Evolutionary conservation across 78 protist genomes (phyloP).

Genomic region (Tieghemostelium lacteum): DNA sequence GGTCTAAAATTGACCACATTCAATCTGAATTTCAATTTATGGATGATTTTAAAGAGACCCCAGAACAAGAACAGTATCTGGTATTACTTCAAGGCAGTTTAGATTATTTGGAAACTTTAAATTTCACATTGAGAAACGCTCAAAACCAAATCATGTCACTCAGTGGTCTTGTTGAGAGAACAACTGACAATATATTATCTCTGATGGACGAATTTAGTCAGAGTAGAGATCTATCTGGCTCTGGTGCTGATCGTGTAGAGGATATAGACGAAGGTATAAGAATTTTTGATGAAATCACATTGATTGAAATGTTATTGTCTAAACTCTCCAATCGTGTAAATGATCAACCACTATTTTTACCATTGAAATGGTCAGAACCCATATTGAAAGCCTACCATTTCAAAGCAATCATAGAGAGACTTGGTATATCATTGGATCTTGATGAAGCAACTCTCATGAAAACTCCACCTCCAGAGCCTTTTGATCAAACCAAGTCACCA

Average conservation of each 20-base stretch:
- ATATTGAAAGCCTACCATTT: slow-evolving; percentile 34
- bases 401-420: slow-evolving; percentile 43
- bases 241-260: slow-evolving; percentile 19
- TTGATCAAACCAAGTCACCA: slow-evolving; percentile 1
- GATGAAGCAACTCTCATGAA: slow-evolving; percentile 12
- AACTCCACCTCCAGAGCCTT: neutral
- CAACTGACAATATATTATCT: slow-evolving; percentile 42
- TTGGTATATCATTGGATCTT: slow-evolving; percentile 30
- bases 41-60: slow-evolving; percentile 72
- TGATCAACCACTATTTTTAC: slow-evolving; percentile 21
- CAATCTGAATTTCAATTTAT: slow-evolving; percentile 55
- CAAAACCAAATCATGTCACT: slow-evolving; percentile 59
- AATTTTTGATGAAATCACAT: slow-evolving; percentile 27
- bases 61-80: slow-evolving; percentile 66
- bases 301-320: slow-evolving; percentile 35
- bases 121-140: slow-evolving; percentile 33
- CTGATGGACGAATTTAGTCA: slow-evolving; percentile 43
- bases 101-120: slow-evolving; percentile 57
- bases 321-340: slow-evolving; percentile 30
- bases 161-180: slow-evolving; percentile 31
- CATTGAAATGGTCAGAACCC: slow-evolving; percentile 38
- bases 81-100: slow-evolving; percentile 41
- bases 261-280: slow-evolving; percentile 49
- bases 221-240: neutral
- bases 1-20: neutral